phyloP scores from a whole-genome alignment of 352 stramenopile species.

The Globisporangium splendens region DNA sequence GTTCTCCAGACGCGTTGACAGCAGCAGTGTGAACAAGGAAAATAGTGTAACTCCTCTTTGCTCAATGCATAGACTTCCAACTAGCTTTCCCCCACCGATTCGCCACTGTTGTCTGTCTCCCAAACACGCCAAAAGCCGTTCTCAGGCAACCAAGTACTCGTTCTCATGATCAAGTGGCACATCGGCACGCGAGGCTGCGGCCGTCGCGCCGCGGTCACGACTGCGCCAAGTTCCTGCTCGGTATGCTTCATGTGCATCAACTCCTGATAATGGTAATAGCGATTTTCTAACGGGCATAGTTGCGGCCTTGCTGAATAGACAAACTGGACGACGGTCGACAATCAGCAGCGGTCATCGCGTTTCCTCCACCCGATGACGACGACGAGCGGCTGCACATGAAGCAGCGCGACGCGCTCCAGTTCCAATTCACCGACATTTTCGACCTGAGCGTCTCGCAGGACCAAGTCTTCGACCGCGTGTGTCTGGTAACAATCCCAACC shows the following conservation, averaged over 20 bases:
- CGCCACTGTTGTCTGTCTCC: not conserved
- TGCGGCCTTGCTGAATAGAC: conserved; percentile 18
- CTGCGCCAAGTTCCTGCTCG: conserved; percentile 58
- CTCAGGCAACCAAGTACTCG: too few species aligned
- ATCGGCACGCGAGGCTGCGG: conserved; percentile 70
- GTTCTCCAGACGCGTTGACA: not conserved
- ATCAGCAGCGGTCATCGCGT: conserved; percentile 44
- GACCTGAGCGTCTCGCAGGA: conserved; percentile 63
- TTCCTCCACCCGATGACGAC: conserved; percentile 52
- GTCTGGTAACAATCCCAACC: conserved; percentile 24
- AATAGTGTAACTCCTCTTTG: too few species aligned
- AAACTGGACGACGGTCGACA: conserved; percentile 44
- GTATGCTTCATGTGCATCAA: conserved; percentile 12
- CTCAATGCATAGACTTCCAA: too few species aligned
- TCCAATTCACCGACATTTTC: conserved; percentile 71
- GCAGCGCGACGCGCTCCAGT: conserved; percentile 67
- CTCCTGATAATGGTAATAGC: not conserved
- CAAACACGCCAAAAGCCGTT: too few species aligned
- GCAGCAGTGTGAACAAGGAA: not conserved
- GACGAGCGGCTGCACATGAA: conserved; percentile 63
- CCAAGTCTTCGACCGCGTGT: conserved; percentile 65
- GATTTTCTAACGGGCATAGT: not conserved
- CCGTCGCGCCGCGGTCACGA: conserved; percentile 52
- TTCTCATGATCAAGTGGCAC: conserved; percentile 63
- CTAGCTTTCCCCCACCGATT: too few species aligned